Evolutionary conservation across 345 rosid species (phyloP), one percentile per base, ranked within the genome.

Genomic region (Brassica juncea): DNA sequence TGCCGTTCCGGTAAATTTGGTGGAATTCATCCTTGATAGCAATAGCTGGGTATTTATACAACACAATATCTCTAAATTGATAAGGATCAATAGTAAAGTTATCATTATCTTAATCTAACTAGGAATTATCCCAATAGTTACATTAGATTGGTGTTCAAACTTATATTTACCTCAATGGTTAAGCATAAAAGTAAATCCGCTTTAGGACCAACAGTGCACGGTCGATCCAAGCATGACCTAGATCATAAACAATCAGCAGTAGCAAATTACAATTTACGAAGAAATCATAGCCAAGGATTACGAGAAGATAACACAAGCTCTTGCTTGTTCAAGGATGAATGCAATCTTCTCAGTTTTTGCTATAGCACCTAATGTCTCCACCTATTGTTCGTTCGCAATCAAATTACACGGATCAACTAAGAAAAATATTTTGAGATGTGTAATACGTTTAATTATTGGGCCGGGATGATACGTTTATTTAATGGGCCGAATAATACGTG

Each of bases 321-420:
- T 6, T 78, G 90, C 99, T 83, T 92, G 99, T 76, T 92, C 97
- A 52, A 94, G 97, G 72, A 94, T 90, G 82, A 94, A 90, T 0
- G 97, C 97, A 74, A 91, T 91, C 88, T 92, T 92, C 88, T 92
- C 97, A 25, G 97, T 92, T 82, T 91, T 91, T 30, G 97, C 99
- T 97, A 94, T 90, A 47, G 97, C 92, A 78, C 97, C 95, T 87
- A 92, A 94, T 39, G 97, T 92, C 84, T 92, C 97, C 83, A 94
- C 99, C 97, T 94, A 76, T 35, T n/a, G 4, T 37, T 37, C 49
- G 4, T 14, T 34, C 61, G 31, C 66, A 57, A 73, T 59, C 61
- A 80, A 54, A 37, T 28, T 27, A 73, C 47, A 2, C 16, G 25
- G 15, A n/a, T 47, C 55, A 47, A 42, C 52, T 34, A 42, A 35